Conservation (phyloP, 2,329 filamentous ascomycete species). For the Paecilomyces niveus region DNA sequence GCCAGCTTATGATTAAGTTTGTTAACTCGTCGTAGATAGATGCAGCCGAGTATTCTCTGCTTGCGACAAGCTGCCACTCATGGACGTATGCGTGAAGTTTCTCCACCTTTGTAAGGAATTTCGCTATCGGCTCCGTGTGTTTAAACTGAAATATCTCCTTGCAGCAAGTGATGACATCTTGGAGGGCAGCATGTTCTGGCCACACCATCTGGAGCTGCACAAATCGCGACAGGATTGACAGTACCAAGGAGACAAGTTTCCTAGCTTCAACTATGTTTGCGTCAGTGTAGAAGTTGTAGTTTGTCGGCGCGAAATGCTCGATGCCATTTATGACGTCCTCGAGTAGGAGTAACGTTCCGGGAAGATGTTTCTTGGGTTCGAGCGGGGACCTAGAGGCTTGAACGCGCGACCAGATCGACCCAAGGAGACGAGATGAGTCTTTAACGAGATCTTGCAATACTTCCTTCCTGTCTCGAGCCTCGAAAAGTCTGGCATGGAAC, state of each 20-base stretch:
- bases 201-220: conserved; percentile 56
- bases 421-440: conserved; percentile 27
- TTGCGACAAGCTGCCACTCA: conserved; percentile 93
- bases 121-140: conserved; percentile 77
- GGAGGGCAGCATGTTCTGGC: conserved; percentile 70
- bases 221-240: conserved; percentile 66
- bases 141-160: conserved; percentile 67
- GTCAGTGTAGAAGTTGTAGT: conserved; percentile 87
- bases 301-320: conserved; percentile 31
- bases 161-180: conserved; percentile 69
- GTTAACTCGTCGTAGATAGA: conserved; percentile 71
- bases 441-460: conserved; percentile 28
- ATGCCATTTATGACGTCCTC: conserved; percentile 53
- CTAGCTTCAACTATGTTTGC: conserved; percentile 69
- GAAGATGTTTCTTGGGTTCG: conserved; percentile 50
- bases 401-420: conserved; percentile 22
- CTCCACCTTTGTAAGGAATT: conserved; percentile 78
- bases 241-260: conserved; percentile 62
- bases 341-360: conserved; percentile 59
- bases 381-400: conserved; percentile 16
- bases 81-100: conserved; percentile 78
- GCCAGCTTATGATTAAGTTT: conserved; percentile 76
- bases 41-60: conserved; percentile 64
- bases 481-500: conserved; percentile 47
- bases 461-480: conserved; percentile 18